Evolutionary conservation across 2,329 filamentous ascomycete genomes (phyloP), one percentile per base, ranked within the genome.

Genomic region (Sporothrix sp.): DNA sequence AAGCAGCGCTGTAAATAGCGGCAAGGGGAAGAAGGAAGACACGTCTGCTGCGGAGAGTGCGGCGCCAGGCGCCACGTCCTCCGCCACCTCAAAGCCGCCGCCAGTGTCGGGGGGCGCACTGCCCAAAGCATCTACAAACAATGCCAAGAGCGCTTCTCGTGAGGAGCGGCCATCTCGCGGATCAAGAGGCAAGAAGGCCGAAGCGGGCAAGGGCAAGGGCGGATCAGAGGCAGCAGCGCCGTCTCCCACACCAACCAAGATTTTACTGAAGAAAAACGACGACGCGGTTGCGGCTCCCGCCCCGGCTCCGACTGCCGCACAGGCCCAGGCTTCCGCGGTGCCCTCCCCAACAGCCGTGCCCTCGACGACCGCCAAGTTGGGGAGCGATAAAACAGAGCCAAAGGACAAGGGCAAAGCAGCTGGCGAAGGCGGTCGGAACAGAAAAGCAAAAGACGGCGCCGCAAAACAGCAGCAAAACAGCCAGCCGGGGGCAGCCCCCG

Each of bases 231-330:
- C 50, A 7, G 36, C 18, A 20, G 20, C 36, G 21, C 9, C 42
- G 2, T 42, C 63, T 5, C 44, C 62, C 2, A 52, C 59, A 13
- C 58, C 58, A 2, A 57, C 59, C 13, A 61, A 62, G 43, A 58
- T 60, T 33, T 67, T 69, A 20, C 57, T 71, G 14, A 72, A 69
- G 58, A 71, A 70, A 58, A 63, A 60, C 45, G 63, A 66, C 46
- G 54, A 63, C 48, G 52, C 57, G 57, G 61, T 55, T 39, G 33
- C 46, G 33, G 54, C 52, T 28, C 52, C 44, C 58, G 54, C 53
- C 49, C 40, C 43, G 51, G 52, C 8, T 52, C 60, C 53, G 37
- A 54, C 39, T 54, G 54, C 53, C 47, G 45, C 61, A 18, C 51
- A 18, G 4, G 32, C 27, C 1, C 6, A 37, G 6, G 35, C 5